phyloP scores from a whole-genome alignment of 345 rosid species.

The Citropsis articulata region DNA sequence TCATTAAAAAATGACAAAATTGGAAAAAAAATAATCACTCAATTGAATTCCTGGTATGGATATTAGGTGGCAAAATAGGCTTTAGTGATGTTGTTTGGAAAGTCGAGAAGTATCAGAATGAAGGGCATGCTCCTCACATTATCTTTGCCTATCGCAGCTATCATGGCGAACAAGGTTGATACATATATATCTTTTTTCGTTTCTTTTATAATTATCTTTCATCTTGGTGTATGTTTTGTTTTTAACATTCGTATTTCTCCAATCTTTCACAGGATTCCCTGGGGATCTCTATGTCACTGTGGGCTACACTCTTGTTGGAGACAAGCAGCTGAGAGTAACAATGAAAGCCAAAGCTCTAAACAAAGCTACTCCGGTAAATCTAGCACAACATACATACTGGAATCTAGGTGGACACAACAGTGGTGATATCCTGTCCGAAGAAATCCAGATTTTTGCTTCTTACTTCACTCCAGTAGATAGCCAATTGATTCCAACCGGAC shows the following conservation, averaged over 20 bases:
- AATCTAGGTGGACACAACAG: conserved; percentile 81
- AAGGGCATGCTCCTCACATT: conserved; percentile 47
- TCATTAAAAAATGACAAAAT: not conserved
- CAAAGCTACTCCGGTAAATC: conserved; percentile 78
- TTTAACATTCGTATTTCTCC: not conserved
- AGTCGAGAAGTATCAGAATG: conserved; percentile 41
- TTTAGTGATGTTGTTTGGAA: conserved; percentile 78
- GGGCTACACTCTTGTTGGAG: conserved; percentile 37
- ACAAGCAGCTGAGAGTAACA: conserved; percentile 40
- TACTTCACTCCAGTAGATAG: conserved; percentile 55
- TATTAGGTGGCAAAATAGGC: conserved; percentile 69
- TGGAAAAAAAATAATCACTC: not conserved
- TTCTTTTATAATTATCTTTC: not conserved
- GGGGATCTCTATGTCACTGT: conserved; percentile 54
- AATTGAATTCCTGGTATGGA: not conserved
- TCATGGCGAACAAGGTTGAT: conserved; percentile 78
- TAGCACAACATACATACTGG: conserved; percentile 86
- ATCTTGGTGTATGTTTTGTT: not conserved
- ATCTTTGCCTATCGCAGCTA: conserved; percentile 60
- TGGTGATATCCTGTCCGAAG: conserved; percentile 64
- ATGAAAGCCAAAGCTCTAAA: conserved; percentile 74
- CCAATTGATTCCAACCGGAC: conserved; percentile 76
- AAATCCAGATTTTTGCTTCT: conserved; percentile 66
- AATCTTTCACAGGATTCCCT: conserved; percentile 66
- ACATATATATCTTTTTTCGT: not conserved